Percentiles rank a stretch among this genome's conserved stretches.
Conservation (phyloP, 75 land plant genomes). For the Pseudotsuga menziesii region DNA sequence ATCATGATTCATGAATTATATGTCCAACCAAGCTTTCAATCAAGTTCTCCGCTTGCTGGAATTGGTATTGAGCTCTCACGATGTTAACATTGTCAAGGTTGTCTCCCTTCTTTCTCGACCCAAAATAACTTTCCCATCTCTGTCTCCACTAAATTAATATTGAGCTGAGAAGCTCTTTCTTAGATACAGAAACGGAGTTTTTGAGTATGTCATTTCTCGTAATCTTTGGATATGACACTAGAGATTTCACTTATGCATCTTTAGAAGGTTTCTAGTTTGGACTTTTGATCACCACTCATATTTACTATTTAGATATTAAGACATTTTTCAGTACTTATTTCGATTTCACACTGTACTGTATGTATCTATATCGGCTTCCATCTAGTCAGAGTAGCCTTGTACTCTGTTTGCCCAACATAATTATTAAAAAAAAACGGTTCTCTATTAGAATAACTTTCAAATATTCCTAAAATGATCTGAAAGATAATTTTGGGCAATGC, state of each 20-base stretch:
- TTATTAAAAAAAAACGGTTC: not conserved
- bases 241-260: not conserved
- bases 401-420: not conserved
- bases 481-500: not conserved
- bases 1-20: no score
- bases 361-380: not conserved
- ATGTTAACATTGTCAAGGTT: no score
- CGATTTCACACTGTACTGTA: not conserved
- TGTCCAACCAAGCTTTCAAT: no score
- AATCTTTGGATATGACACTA: not conserved
- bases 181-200: not conserved
- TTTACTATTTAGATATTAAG: no score
- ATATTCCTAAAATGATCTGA: not conserved
- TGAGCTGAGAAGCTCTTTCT: not conserved
- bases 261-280: not conserved
- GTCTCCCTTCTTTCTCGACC: no score
- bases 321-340: not conserved
- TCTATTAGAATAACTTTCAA: not conserved
- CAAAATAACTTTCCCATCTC: not conserved
- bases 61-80: no score
- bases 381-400: not conserved
- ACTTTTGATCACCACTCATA: not conserved
- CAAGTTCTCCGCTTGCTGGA: no score
- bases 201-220: not conserved
- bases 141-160: conserved; percentile 1